Evolutionary conservation across 257 asterid species (phyloP).

Genomic region (Solanum peruvianum): DNA sequence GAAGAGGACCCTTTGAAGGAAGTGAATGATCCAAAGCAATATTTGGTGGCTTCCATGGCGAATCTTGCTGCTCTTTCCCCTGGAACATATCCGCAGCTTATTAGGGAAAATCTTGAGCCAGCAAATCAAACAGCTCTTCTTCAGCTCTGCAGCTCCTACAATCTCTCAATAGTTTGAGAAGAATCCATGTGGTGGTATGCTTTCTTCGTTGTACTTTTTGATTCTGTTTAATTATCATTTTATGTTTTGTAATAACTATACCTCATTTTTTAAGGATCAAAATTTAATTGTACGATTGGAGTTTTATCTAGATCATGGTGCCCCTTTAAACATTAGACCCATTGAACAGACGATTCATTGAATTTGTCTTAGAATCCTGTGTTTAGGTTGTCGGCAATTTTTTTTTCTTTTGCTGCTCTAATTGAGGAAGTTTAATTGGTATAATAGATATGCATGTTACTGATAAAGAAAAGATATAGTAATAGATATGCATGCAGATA

Average conservation of each 20-base stretch:
- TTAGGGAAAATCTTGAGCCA: constrained; percentile 49
- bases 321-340: neutral
- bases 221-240: neutral
- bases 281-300: neutral
- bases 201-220: neutral
- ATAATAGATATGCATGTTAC: neutral
- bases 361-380: neutral
- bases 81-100: constrained; percentile 48
- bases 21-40: constrained; percentile 77
- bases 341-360: neutral
- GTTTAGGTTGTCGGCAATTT: neutral
- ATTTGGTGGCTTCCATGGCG: constrained; percentile 57
- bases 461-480: neutral
- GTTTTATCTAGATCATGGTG: neutral
- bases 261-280: neutral
- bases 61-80: constrained; percentile 60
- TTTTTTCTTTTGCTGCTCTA: neutral
- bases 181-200: neutral
- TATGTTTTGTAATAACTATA: too few species aligned
- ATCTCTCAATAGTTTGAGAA: constrained; percentile 45
- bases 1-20: constrained; percentile 84
- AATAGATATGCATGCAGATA: neutral
- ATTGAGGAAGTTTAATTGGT: neutral
- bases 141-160: constrained; percentile 61
- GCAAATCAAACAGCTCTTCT: constrained; percentile 70